These are phyloP conservation scores for Huntiella decipiens DNA, from an alignment of 2,329 filamentous ascomycete genomes.

Conservation along the genomic window DNA sequence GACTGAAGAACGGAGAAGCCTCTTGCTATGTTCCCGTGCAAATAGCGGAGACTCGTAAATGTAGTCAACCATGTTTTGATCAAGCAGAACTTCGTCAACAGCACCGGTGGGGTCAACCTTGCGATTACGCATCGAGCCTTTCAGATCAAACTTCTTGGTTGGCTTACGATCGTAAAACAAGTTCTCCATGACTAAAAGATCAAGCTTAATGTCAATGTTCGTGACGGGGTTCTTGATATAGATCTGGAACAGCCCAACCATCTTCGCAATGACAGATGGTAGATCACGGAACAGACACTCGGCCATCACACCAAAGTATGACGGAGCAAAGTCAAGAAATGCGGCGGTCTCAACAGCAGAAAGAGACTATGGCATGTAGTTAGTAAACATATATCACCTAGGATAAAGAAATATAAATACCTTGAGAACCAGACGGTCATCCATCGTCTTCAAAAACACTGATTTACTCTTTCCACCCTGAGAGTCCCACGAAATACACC, in stretches of 20 bases:
- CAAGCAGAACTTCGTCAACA: conserved; percentile 85
- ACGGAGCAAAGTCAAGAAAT: conserved; percentile 86
- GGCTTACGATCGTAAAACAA: conserved; percentile 88
- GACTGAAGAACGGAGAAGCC: conserved; percentile 72
- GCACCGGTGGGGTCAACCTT: conserved; percentile 93
- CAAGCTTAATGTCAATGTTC: conserved; percentile 84
- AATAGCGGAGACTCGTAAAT: conserved; percentile 96
- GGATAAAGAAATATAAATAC: conserved; percentile 15
- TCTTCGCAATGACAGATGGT: conserved; percentile 93
- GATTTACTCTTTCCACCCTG: conserved; percentile 97
- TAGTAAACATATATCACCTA: neutral
- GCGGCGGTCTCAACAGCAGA: conserved; percentile 83
- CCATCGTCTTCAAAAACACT: conserved; percentile 87
- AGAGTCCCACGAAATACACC: conserved; percentile 94
- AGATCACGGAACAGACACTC: conserved; percentile 89
- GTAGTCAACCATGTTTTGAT: conserved; percentile 98
- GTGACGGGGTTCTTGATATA: conserved; percentile 89
- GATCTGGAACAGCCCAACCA: conserved; percentile 96
- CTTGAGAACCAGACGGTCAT: conserved; percentile 86
- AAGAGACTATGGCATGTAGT: conserved; percentile 39
- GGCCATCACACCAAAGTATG: conserved; percentile 95
- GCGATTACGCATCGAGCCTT: conserved; percentile 95
- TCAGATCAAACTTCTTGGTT: conserved; percentile 83
- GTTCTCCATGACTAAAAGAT: conserved; percentile 91
- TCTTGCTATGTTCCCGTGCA: conserved; percentile 88